phyloP scores from a whole-genome alignment of 345 rosid genomes.

The Angophora floribunda region DNA sequence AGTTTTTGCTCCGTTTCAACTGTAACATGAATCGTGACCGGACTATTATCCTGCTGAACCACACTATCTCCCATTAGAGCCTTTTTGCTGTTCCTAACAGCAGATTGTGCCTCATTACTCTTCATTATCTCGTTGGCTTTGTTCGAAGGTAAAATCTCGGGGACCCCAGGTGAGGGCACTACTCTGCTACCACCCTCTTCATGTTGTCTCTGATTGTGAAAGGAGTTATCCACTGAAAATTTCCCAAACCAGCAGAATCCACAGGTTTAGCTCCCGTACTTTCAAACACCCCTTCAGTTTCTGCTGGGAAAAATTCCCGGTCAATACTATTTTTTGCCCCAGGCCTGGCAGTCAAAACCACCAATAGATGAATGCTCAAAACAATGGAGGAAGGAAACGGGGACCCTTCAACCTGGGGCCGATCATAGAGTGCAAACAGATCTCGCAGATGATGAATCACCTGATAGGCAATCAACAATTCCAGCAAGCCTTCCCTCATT shows the following conservation, averaged over 20 bases:
- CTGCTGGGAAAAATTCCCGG: conserved; percentile 33
- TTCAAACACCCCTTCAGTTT: conserved; percentile 8
- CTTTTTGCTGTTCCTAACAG: conserved; percentile 13
- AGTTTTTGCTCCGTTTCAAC: background rate
- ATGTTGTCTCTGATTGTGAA: conserved; percentile 20
- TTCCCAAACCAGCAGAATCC: conserved; percentile 8
- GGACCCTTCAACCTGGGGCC: conserved; percentile 78
- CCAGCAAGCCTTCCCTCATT: conserved; percentile 67
- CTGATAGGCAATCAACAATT: conserved; percentile 61
- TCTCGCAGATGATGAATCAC: conserved; percentile 61
- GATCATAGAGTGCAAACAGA: conserved; percentile 71
- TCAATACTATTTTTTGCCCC: conserved; percentile 22
- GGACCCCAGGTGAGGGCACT: conserved; percentile 10
- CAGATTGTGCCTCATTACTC: conserved; percentile 4
- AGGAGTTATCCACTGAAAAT: conserved; percentile 9
- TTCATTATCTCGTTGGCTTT: conserved; percentile 8
- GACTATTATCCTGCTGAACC: conserved; percentile 4
- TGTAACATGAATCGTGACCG: background rate
- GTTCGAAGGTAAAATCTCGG: conserved; percentile 21
- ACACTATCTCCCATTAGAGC: background rate
- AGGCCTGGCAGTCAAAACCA: conserved; percentile 45
- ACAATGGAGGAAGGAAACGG: conserved; percentile 71
- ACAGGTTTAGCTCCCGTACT: conserved; percentile 15
- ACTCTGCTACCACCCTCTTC: conserved; percentile 8
- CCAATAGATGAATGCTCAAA: conserved; percentile 52